Conservation (phyloP, 768 basidiomycete genomes). For the Stropharia rugosoannulata region DNA sequence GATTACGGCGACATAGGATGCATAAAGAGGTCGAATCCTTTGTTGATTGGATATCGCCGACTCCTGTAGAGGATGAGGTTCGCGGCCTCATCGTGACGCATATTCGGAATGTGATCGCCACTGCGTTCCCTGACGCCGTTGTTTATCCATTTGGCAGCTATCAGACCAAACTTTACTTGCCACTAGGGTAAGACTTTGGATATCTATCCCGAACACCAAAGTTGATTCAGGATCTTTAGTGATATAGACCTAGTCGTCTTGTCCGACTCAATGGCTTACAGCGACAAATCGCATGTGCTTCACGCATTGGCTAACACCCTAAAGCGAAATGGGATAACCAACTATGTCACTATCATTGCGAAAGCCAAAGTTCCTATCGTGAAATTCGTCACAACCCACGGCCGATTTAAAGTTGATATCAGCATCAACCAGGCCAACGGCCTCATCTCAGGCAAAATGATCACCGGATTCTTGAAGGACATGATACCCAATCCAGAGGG, state of each 20-base stretch:
- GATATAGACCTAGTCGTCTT: constrained; percentile 95
- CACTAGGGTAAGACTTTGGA: constrained; percentile 67
- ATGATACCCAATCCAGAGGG: constrained; percentile 36
- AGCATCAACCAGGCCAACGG: constrained; percentile 92
- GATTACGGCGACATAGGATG: constrained; percentile 47
- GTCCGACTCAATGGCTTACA: constrained; percentile 73
- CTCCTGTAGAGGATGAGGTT: constrained; percentile 81
- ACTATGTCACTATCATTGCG: constrained; percentile 80
- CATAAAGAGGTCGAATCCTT: constrained; percentile 87
- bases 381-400: constrained; percentile 86
- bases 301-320: constrained; percentile 77
- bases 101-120: constrained; percentile 63
- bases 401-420: constrained; percentile 88
- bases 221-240: constrained; percentile 37
- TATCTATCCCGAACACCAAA: background rate
- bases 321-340: constrained; percentile 70
- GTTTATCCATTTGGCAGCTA: constrained; percentile 91
- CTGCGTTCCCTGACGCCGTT: constrained; percentile 74
- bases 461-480: constrained; percentile 75
- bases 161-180: constrained; percentile 91
- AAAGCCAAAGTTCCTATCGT: constrained; percentile 96
- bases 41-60: constrained; percentile 84
- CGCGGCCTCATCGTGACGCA: constrained; percentile 70
- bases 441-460: constrained; percentile 71
- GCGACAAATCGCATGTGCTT: constrained; percentile 67